Evolutionary conservation across 176 grass and related monocot species (phyloP).

Genomic region (maize (Zea mays)): DNA sequence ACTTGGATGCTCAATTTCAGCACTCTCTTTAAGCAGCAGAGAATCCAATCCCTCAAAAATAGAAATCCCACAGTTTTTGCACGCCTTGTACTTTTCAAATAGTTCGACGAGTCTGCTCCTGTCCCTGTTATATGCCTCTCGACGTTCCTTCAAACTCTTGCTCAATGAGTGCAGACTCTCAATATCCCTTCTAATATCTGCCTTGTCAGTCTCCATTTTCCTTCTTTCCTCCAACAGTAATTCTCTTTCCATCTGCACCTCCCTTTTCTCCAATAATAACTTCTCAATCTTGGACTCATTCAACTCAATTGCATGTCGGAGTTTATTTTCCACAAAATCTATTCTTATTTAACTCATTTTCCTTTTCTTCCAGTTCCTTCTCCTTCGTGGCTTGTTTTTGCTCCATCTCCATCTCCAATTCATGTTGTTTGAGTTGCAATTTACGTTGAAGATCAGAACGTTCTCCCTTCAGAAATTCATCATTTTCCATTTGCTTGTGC

Average conservation of each 20-base stretch:
- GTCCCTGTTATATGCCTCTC: conserved; percentile 70
- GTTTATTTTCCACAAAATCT: conserved; percentile 55
- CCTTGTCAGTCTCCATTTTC: no score
- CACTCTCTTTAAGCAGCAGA: conserved; percentile 45
- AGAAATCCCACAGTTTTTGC: conserved; percentile 68
- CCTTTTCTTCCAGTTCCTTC: conserved; percentile 64
- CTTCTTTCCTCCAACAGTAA: conserved; percentile 44
- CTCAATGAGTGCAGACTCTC: conserved; percentile 60
- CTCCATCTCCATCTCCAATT: conserved; percentile 80
- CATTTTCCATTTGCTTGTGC: conserved; percentile 52
- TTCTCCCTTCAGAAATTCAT: conserved; percentile 68
- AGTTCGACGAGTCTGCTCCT: conserved; percentile 51
- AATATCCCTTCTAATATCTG: conserved; percentile 76
- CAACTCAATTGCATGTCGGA: conserved; percentile 48
- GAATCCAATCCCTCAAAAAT: conserved; percentile 63
- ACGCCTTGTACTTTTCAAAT: conserved; percentile 65
- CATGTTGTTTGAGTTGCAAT: conserved; percentile 60
- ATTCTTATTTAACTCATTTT: conserved; percentile 60
- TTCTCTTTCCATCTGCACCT: conserved; percentile 59
- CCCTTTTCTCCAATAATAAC: conserved; percentile 54
- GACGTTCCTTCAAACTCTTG: conserved; percentile 58
- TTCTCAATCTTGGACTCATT: conserved; percentile 74
- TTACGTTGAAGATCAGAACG: conserved; percentile 60
- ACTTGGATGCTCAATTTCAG: conserved; percentile 53
- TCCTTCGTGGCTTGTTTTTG: conserved; percentile 66